Evolutionary conservation across 371 early-diverging fungal genomes (phyloP), one percentile per base, ranked within the genome.

Genomic region (Syncephalastrum racemosum): DNA sequence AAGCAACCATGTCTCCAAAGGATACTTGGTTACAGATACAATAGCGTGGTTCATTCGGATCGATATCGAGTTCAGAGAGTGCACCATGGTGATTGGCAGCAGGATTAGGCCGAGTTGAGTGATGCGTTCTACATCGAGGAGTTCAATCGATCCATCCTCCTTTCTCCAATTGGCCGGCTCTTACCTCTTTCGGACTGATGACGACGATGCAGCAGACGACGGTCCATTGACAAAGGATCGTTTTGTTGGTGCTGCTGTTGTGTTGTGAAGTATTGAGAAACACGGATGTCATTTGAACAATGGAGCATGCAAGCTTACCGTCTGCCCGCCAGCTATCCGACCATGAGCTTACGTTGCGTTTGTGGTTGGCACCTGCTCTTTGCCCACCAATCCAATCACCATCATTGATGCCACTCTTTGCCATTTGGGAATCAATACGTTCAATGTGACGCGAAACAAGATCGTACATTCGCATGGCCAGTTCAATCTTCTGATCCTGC

Each of bases 1-100:
- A 97, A 15, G 91, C 98, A 64, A 98, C 90, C 98, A 98, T 98
- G 49, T 95, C 94, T n/a, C 98, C 98, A 71, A 83, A 97, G 10
- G 96, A 95, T 6, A 98, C 95, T 71, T 95, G 93, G 45, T 90
- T 83, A 60, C 98, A 98, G 60, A 90, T 89, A 73, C 98, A 98
- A 64, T 98, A 98, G 3, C 84, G 84, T 8, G 95, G 97, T 71
- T 97, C 98, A 69, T 96, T 91, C 4, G 97, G 96, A 70, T 98
- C 97, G 49, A 95, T 92, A 3, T 89, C 88, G 25, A 89, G 56
- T 22, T 91, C 95, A 27, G 75, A 52, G 3, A 71, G 47, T 3
- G 63, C 27, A 4, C 66, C 62, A 13, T 66, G 52, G 18, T 60
- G 63, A 15, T 59, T 64, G 5, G 54, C 51, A 20, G 56, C 52